phyloP scores from a whole-genome alignment of 257 asterid species.

The Phtheirospermum japonicum region DNA sequence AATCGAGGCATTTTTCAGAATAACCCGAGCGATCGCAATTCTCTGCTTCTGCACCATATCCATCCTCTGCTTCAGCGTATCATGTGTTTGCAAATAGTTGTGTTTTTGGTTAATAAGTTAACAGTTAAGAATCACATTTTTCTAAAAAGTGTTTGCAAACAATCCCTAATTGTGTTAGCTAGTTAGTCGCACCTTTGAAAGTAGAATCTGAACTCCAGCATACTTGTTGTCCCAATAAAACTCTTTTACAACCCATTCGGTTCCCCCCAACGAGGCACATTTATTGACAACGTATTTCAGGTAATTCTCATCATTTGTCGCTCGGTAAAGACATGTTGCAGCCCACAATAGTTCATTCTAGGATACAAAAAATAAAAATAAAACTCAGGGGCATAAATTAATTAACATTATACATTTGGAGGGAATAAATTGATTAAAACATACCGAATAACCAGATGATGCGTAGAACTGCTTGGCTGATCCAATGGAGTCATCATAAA shows the following conservation, averaged over 20 bases:
- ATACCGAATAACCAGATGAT: constrained; percentile 58
- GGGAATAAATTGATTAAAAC: not conserved
- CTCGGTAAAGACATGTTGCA: constrained; percentile 79
- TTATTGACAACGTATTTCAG: constrained; percentile 69
- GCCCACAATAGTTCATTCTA: constrained; percentile 91
- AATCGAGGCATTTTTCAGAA: too few relatives aligned
- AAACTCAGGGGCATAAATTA: not conserved
- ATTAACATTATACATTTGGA: not conserved
- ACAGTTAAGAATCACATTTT: too few relatives aligned
- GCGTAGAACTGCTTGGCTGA: constrained; percentile 56
- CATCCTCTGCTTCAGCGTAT: too few relatives aligned
- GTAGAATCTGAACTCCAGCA: constrained; percentile 85
- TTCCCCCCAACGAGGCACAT: constrained; percentile 67
- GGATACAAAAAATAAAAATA: too few relatives aligned
- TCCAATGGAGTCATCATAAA: constrained; percentile 53
- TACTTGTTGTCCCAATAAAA: constrained; percentile 94
- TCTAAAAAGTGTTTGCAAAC: too few relatives aligned
- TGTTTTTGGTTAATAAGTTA: too few relatives aligned
- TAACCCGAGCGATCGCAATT: too few relatives aligned
- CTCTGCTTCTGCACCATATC: too few relatives aligned
- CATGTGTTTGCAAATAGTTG: too few relatives aligned
- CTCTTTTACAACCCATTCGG: constrained; percentile 78
- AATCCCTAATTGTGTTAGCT: too few relatives aligned
- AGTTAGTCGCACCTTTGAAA: too few relatives aligned
- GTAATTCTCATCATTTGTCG: constrained; percentile 62